phyloP scores from a whole-genome alignment of 495 filamentous ascomycete genomes.

The Cercophora sp. region DNA sequence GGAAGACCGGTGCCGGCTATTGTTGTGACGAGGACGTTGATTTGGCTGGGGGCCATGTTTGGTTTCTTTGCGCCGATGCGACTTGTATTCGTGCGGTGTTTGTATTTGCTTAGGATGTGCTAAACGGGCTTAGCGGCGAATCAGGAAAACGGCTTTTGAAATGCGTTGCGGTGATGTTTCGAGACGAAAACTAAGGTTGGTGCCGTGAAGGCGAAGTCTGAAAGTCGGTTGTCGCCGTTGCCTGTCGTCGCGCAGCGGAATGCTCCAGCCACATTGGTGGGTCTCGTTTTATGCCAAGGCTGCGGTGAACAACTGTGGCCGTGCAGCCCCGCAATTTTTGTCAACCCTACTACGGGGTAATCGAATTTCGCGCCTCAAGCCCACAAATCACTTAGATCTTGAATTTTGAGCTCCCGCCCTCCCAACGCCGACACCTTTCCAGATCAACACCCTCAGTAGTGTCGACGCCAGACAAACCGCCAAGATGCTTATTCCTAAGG shows the following conservation, averaged over 20 bases:
- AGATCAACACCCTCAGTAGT: constrained; percentile 43
- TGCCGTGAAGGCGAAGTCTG: too few relatives aligned
- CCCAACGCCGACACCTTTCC: constrained; percentile 33
- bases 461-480: constrained; percentile 43
- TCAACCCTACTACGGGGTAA: constrained; percentile 28
- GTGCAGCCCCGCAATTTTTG: constrained; percentile 26
- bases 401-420: constrained; percentile 34
- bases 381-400: constrained; percentile 33
- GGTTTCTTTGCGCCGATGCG: too few relatives aligned
- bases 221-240: too few relatives aligned
- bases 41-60: constrained; percentile 44
- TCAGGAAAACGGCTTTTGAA: too few relatives aligned
- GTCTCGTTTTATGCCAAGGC: constrained; percentile 9
- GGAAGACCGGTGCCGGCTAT: constrained; percentile 81
- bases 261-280: constrained; percentile 16
- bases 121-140: too few relatives aligned
- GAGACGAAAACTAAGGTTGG: too few relatives aligned
- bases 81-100: too few relatives aligned
- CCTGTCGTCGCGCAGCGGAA: too few relatives aligned
- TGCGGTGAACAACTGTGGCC: constrained; percentile 13
- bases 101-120: too few relatives aligned
- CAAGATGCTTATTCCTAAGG: constrained; percentile 96
- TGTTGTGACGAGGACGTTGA: constrained; percentile 80
- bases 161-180: too few relatives aligned
- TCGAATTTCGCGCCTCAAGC: constrained; percentile 31